Conservation (phyloP, 2,329 filamentous ascomycete genomes). For the Talaromyces sp. region DNA sequence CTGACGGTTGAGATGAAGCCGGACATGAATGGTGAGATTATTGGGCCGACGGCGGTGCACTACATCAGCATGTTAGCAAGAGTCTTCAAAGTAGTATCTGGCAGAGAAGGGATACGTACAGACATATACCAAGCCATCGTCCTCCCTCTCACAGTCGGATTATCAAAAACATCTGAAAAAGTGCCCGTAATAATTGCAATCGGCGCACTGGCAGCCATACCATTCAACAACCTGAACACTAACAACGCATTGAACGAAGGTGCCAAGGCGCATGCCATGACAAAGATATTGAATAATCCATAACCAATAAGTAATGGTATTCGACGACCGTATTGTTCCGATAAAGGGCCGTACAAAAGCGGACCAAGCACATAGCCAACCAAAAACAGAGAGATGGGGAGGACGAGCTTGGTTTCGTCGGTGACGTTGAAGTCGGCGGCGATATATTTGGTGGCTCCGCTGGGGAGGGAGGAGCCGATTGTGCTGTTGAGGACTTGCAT, state of each 20-base stretch:
- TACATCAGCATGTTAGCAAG: constrained; percentile 7
- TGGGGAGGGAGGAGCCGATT: constrained; percentile 40
- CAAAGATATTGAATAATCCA: constrained; percentile 43
- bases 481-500: constrained; percentile 44
- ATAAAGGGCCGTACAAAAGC: constrained; percentile 45
- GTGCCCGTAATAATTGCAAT: constrained; percentile 48
- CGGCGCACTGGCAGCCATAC: constrained; percentile 47
- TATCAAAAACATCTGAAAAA: constrained; percentile 49
- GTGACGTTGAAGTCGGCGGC: constrained; percentile 36
- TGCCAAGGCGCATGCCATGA: constrained; percentile 45
- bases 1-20: constrained; percentile 45
- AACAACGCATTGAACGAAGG: constrained; percentile 43
- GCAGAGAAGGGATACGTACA: constrained; percentile 24
- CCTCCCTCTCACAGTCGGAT: constrained; percentile 44
- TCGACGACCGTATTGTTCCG: constrained; percentile 45
- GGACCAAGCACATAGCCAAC: constrained; percentile 46
- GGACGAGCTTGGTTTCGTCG: constrained; percentile 34
- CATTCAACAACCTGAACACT: constrained; percentile 48
- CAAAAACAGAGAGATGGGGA: constrained; percentile 44
- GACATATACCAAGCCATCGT: constrained; percentile 47
- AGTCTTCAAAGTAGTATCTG: neutral
- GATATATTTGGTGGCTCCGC: constrained; percentile 40
- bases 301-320: constrained; percentile 53
- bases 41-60: constrained; percentile 44
- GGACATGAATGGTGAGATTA: constrained; percentile 47